Base-by-base conservation (phyloP, 106 monocot genomes). In the Dioscorea dumetorum region DNA sequence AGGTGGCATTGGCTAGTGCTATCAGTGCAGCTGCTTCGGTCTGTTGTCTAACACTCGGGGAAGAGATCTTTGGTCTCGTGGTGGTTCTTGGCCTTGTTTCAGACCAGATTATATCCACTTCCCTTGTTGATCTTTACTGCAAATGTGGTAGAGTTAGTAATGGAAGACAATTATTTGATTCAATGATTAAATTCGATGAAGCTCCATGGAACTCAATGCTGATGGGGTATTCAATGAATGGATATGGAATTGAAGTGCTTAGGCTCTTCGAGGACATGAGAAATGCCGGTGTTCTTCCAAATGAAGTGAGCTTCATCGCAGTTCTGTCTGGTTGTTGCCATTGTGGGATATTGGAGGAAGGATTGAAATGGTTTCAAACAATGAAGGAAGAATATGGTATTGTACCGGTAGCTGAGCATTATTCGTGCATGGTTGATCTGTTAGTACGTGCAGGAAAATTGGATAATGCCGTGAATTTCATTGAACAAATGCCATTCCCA, bases 201-300 rank as follows among this genome's bases (percentile, higher is more conserved):
- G 85, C 78, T 49, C 70, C 76, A 33, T 92, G 88, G 88, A 88
- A 92, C 76, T 82, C 92, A 14, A 92, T 92, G 93, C 32, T 93
- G 52, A 81, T 85, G 77, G 93, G 93, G 11, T 88, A 74, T 59
- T 83, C 93, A 15, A 78, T 76, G 24, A 88, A 88, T 69, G 88
- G 93, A 6, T 74, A 64, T 73, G 88, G 85, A 62, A 20, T 22
- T 9, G 85, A 93, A 70, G 85, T 69, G 15, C 63, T 88, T 21
- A 28, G 67, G 28, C 59, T 88, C 14, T 86, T 88, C 19, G 64
- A 79, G 58, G 33, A 21, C 28, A 93, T 93, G 93, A 78, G 62
- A 77, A 78, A 32, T 54, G 50, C 51, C 0, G 61, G 64, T n/a
- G 63, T 78, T 3, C 31, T 11, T 8, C 88, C 79, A 16, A 84